Evolutionary conservation across 2,329 filamentous ascomycete species (phyloP).

Genomic region (Beauveria brongniartii): DNA sequence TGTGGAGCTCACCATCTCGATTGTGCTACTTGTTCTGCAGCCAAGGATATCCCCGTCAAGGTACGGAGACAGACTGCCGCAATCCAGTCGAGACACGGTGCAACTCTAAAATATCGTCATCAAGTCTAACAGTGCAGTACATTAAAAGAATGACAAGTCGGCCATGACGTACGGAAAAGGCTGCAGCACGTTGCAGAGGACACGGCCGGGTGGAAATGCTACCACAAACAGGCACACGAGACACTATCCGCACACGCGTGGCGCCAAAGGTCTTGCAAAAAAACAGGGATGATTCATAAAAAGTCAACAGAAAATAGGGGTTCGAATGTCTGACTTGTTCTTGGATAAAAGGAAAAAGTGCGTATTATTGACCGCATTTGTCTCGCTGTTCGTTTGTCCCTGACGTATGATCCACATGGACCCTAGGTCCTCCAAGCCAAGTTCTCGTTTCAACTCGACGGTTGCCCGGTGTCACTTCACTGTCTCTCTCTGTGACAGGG

Average conservation of each 20-base stretch:
- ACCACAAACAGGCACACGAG: not conserved
- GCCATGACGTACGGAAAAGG: no score
- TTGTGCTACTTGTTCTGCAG: not conserved
- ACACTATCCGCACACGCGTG: not conserved
- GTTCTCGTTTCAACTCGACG: not conserved
- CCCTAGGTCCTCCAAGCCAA: not conserved
- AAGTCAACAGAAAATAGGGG: not conserved
- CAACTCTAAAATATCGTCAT: not conserved
- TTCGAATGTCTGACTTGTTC: not conserved
- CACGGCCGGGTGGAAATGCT: not conserved
- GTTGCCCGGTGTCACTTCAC: no score
- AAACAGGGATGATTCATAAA: not conserved
- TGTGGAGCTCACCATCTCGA: slow-evolving; percentile 5
- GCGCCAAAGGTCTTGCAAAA: no score
- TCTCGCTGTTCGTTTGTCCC: not conserved
- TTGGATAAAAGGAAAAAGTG: no score
- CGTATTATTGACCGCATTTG: not conserved
- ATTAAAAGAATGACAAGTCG: no score
- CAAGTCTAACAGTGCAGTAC: no score
- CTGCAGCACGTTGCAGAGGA: not conserved
- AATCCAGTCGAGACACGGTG: not conserved
- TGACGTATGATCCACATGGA: slow-evolving; percentile 1
- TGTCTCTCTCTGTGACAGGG: not conserved
- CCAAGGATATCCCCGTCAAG: not conserved
- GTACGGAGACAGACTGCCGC: not conserved